phyloP scores from a whole-genome alignment of 306 rosid species.

The Cicer bijugum region DNA sequence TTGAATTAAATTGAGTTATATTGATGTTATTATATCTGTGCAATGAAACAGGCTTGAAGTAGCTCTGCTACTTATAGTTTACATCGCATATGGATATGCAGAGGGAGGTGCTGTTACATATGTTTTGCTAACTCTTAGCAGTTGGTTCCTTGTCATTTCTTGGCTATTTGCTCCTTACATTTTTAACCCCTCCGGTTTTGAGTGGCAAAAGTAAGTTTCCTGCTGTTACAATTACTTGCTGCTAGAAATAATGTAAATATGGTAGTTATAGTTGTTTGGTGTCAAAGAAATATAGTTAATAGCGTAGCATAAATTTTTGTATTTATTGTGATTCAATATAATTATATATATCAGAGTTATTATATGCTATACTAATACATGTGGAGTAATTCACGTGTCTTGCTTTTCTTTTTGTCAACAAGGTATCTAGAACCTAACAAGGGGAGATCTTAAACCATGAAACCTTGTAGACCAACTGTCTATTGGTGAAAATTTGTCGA shows the following conservation, averaged over 20 bases:
- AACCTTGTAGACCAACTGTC: no score
- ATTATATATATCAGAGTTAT: no score
- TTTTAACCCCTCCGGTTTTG: conserved; percentile 98
- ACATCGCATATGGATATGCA: conserved; percentile 78
- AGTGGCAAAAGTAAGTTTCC: conserved; percentile 95
- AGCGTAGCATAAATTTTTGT: no score
- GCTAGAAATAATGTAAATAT: background rate
- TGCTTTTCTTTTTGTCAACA: no score
- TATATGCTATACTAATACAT: no score
- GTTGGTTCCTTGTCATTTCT: conserved; percentile 99
- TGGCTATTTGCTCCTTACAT: conserved; percentile 99
- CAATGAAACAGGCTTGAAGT: conserved; percentile 80
- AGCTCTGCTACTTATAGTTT: conserved; percentile 81
- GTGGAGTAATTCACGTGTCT: no score
- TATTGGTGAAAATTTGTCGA: no score
- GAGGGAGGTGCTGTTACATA: conserved; percentile 85
- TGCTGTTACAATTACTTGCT: conserved; percentile 8
- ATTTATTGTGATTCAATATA: no score
- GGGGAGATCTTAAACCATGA: no score
- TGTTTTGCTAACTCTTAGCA: conserved; percentile 82
- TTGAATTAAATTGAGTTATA: conserved; percentile 28
- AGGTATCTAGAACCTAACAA: no score
- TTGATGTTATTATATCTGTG: conserved; percentile 38
- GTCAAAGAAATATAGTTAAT: background rate
- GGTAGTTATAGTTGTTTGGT: background rate